These are phyloP conservation scores for Hemileccinum rubropunctum DNA, from an alignment of 768 basidiomycete species.

Conservation along the genomic window DNA sequence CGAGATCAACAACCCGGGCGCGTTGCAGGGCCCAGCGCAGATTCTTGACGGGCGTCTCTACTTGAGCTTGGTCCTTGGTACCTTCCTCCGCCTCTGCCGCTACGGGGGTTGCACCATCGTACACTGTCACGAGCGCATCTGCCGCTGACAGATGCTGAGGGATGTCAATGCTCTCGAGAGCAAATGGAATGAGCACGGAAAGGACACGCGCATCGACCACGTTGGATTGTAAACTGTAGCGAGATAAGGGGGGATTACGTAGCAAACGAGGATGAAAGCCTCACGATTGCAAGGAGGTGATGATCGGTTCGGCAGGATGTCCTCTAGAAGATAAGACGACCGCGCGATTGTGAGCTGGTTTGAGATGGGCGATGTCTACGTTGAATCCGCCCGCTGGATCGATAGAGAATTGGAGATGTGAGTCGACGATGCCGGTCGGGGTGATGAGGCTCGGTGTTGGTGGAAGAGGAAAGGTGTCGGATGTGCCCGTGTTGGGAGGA, in stretches of 20 bases:
- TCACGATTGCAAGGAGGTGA: constrained; percentile 43
- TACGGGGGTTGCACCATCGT: constrained; percentile 44
- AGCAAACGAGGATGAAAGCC: constrained; percentile 1
- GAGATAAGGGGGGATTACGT: background rate
- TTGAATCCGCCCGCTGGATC: constrained; percentile 20
- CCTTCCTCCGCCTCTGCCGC: constrained; percentile 20
- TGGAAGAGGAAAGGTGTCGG: constrained; percentile 64
- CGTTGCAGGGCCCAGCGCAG: constrained; percentile 65
- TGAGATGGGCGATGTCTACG: constrained; percentile 23
- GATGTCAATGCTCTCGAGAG: constrained; percentile 46
- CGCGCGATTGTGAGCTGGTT: no score
- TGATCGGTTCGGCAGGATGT: no score
- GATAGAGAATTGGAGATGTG: constrained; percentile 48
- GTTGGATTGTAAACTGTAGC: constrained; percentile 15
- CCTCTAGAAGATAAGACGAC: no score
- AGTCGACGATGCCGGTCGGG: constrained; percentile 65
- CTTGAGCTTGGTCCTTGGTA: constrained; percentile 16
- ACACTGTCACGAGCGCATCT: constrained; percentile 51
- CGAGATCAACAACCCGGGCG: constrained; percentile 67
- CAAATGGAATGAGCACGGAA: constrained; percentile 61
- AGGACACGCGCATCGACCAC: constrained; percentile 41
- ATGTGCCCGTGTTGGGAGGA: constrained; percentile 64
- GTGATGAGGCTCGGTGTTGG: constrained; percentile 66
- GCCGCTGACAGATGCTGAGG: constrained; percentile 32
- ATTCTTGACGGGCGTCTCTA: constrained; percentile 46